Conservation (phyloP, 108 stramenopile species). For the Parietichytrium sp. region DNA sequence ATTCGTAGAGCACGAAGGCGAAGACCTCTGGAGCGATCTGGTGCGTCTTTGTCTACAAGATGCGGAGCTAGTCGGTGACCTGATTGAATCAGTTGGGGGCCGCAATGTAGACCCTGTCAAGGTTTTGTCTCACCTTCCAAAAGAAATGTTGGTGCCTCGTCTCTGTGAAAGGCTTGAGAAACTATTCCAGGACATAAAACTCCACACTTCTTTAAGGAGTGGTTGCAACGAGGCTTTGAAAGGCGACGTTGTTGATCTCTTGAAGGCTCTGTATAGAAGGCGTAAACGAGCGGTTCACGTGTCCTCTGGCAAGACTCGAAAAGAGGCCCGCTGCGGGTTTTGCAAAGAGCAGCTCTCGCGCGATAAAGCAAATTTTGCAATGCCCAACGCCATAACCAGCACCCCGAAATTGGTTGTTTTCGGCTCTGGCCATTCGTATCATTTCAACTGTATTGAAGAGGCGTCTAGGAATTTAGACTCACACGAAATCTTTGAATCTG, state of each 20-base stretch:
- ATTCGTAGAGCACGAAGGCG: conserved; percentile 24
- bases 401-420: conserved; percentile 6
- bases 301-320: no score
- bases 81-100: conserved; percentile 17
- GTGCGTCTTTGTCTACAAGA: background rate
- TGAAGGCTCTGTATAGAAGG: background rate
- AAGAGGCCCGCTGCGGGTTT: conserved; percentile 12
- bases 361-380: background rate
- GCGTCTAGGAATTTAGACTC: no score
- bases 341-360: background rate
- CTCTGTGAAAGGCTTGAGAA: background rate
- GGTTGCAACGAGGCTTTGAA: conserved; percentile 7
- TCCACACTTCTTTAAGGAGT: no score
- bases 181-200: background rate
- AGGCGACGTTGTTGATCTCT: background rate
- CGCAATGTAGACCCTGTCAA: conserved; percentile 17
- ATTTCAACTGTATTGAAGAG: background rate
- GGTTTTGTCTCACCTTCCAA: background rate
- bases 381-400: background rate
- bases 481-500: no score
- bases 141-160: background rate
- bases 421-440: conserved; percentile 21
- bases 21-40: conserved; percentile 24
- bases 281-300: background rate
- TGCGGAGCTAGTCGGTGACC: background rate